phyloP scores from a whole-genome alignment of 202 grass and related monocot species.

The Brachypodium distachyon region DNA sequence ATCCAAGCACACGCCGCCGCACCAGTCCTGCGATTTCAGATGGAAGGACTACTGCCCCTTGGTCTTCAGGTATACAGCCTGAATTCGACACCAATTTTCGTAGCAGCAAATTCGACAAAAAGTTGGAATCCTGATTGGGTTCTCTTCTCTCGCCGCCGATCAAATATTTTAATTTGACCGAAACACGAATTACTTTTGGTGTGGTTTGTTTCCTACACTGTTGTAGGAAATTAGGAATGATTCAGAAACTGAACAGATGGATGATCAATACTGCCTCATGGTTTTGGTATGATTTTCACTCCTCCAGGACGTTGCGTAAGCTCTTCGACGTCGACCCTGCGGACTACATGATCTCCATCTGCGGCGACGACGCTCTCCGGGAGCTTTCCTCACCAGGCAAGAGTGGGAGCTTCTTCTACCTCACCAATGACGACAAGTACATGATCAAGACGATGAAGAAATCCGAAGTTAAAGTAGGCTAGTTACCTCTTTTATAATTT shows the following conservation, averaged over 20 bases:
- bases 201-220: too few species aligned
- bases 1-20: conserved; percentile 82
- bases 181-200: too few species aligned
- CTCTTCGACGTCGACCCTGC: conserved; percentile 81
- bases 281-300: neutral
- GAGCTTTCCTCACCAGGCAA: conserved; percentile 81
- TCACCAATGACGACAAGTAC: conserved; percentile 88
- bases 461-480: conserved; percentile 68
- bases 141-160: too few species aligned
- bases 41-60: conserved; percentile 97
- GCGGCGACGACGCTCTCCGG: conserved; percentile 61
- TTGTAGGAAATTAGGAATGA: too few species aligned
- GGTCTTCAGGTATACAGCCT: conserved; percentile 93
- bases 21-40: conserved; percentile 79
- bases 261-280: too few species aligned
- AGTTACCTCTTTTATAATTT: neutral
- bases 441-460: conserved; percentile 99
- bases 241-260: too few species aligned
- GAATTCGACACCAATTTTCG: too few species aligned
- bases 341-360: conserved; percentile 85
- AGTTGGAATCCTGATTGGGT: too few species aligned
- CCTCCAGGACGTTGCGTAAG: conserved; percentile 60
- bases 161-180: too few species aligned
- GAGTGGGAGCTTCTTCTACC: conserved; percentile 95
- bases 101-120: too few species aligned